phyloP scores from a whole-genome alignment of 2,329 filamentous ascomycete species.

The Fusarium equiseti region DNA sequence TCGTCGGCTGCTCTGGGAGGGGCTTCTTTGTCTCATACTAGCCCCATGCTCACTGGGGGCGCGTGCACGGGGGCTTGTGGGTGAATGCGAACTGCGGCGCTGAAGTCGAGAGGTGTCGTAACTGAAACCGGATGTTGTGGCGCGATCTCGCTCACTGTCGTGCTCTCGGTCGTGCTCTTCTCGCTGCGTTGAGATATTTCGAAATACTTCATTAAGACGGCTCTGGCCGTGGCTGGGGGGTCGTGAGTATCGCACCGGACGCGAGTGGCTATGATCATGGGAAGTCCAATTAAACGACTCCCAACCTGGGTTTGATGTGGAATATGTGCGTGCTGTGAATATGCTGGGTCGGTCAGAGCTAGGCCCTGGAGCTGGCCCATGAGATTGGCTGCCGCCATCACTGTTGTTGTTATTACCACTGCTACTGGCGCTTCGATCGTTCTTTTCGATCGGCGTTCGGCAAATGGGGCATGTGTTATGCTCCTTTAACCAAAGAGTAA shows the following conservation, averaged over 20 bases:
- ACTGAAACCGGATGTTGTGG: conserved; percentile 44
- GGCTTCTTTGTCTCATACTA: conserved; percentile 55
- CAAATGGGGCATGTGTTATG: conserved; percentile 95
- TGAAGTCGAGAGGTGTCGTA: conserved; percentile 53
- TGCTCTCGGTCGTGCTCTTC: conserved; percentile 45
- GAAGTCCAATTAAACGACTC: neutral
- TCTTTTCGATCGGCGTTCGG: conserved; percentile 67
- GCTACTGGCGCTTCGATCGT: conserved; percentile 34
- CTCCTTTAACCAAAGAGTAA: conserved; percentile 85
- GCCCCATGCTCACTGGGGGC: conserved; percentile 49
- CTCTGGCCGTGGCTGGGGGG: conserved; percentile 48
- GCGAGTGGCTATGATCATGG: conserved; percentile 15
- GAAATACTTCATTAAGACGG: conserved; percentile 50
- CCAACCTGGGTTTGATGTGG: conserved; percentile 4
- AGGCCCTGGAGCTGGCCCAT: conserved; percentile 25
- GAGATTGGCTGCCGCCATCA: conserved; percentile 17
- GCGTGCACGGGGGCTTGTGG: conserved; percentile 52
- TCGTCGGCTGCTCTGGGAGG: conserved; percentile 53
- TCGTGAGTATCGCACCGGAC: conserved; percentile 37
- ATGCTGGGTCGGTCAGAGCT: conserved; percentile 20
- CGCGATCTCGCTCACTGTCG: conserved; percentile 40
- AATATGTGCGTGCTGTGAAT: conserved; percentile 16
- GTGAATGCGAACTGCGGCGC: conserved; percentile 56
- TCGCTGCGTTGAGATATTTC: conserved; percentile 48
- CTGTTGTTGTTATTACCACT: conserved; percentile 13